These are phyloP conservation scores for Cyanidium caldarium DNA, from an alignment of 23 red algal genomes.

Conservation along the genomic window DNA sequence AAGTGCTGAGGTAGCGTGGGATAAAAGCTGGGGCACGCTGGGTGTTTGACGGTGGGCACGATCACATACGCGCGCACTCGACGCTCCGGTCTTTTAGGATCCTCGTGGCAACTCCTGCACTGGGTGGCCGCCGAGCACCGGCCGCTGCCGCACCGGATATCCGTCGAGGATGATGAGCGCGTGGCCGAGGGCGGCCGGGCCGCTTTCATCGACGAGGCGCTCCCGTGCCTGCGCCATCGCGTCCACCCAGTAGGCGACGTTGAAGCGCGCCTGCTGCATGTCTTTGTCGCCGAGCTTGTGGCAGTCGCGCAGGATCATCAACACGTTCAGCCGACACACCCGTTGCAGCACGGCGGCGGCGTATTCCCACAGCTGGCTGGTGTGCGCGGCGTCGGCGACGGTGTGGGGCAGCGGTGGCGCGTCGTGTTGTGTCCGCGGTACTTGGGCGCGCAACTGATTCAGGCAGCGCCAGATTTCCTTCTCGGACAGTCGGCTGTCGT, in stretches of 20 bases:
- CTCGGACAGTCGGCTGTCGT: background rate
- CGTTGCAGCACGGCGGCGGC: background rate
- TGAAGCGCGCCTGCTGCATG: background rate
- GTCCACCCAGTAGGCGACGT: slow-evolving; percentile 2
- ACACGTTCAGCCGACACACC: background rate
- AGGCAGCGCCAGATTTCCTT: background rate
- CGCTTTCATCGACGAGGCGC: background rate
- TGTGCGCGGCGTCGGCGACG: background rate
- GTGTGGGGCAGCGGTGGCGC: background rate
- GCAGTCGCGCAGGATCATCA: background rate
- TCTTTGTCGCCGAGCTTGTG: background rate
- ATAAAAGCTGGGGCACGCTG: too few species aligned
- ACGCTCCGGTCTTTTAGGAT: background rate
- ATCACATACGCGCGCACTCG: too few species aligned
- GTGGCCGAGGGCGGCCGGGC: background rate
- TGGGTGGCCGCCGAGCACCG: background rate
- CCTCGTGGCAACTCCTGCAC: background rate
- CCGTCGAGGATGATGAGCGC: background rate
- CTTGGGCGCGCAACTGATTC: background rate
- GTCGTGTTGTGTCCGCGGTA: background rate
- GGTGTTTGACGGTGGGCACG: too few species aligned
- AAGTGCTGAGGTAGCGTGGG: slow-evolving; percentile 27
- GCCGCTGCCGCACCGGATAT: background rate
- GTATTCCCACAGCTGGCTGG: background rate
- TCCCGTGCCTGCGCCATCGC: background rate